Evolutionary conservation across 768 basidiomycete species (phyloP), one percentile per base, ranked within the genome.

Genomic region (Termitomyces sp.): DNA sequence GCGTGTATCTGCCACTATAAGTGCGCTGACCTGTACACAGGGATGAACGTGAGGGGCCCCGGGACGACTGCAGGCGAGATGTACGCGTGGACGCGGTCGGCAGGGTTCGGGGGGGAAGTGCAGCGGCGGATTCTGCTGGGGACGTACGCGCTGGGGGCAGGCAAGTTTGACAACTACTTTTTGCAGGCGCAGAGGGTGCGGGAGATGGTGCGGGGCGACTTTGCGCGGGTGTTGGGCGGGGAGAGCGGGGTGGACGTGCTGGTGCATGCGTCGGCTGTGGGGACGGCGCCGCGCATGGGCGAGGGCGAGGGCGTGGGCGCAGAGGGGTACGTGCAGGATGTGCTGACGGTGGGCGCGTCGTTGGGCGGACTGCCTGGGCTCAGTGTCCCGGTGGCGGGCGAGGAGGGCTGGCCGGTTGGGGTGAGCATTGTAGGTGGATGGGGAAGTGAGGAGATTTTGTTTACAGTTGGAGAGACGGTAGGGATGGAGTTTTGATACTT

Each of bases 81-180:
- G 0, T 93, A 92, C 64, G 84, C 90, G 0, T 71, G 76, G 46
- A 83, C 84, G 2, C 81, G 96, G 20, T 79, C 88, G 0, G 70
- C 70, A 28, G 86, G 86, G 30, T 94, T 98, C 61, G 95, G 96
- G 0, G 60, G 65, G 0, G 96, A 98, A 68, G 96, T 94, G 6
- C 82, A 85, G 69, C 89, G 88, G 69, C 85, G 96, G 0, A 85
- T 99, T 6, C 65, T 98, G 24, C 76, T 98, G 1, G 96, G 96
- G 0, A 94, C 94, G 0, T 93, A 95, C 66, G 91, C 95, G 2
- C 76, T 99, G 44, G 89, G 88, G 0, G 94, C 94, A 30, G 92
- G 94, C 57, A 94, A 94, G n/a, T 98, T 94, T 67, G 90, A 98
- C 72, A 98, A 96, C 66, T 98, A 96, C 70, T 99, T 94, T 69